Base-by-base conservation (phyloP, 805 yeast genomes). In the Saccharomycopsis schoenii region DNA sequence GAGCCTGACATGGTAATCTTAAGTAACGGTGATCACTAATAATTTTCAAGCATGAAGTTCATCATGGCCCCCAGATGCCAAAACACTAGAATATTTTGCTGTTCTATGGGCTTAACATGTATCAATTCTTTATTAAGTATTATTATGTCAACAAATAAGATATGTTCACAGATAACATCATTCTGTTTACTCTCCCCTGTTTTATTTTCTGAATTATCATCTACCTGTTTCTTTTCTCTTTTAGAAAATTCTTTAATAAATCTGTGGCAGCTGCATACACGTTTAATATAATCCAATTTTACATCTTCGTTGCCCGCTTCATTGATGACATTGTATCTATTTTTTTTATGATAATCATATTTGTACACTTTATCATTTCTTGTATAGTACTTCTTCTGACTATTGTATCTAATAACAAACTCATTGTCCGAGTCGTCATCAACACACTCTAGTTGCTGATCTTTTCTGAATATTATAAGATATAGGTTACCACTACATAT, bases 361-460 rank as follows among this genome's bases (percentile, higher is more conserved):
- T 42, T 40, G 55, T 37, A 24, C 60, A 55, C 61, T 24, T 55
- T 54, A 9, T 62, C 65, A 14, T 55, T 25, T 37, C 62, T 52
- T 15, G 19, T 37, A 34, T 62, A 62, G 21, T 51, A 40, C 19
- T 41, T 55, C 58, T 60, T 60, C 29, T 58, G 62, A 4, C 24
- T 51, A 15, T 56, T 55, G 37, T 57, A 62, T 11, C 15, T 17
- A 1, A 41, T 37, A 37, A 60, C 56, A 50, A 60, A 62, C 50
- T 62, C 65, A 1, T 56, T 56, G 21, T 62, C 65, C 4, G 65
- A 62, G 36, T 62, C 65, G 25, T 60, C 41, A 24, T 62, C 65
- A 6, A 24, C 50, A 17, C 42, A 36, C 4, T 1, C 42, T 39
- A 9, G 29, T 15, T 40, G 36, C 17, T 55, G 47, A 19, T 55